phyloP scores from a whole-genome alignment of 768 basidiomycete species.

The Astraeus odoratus region DNA sequence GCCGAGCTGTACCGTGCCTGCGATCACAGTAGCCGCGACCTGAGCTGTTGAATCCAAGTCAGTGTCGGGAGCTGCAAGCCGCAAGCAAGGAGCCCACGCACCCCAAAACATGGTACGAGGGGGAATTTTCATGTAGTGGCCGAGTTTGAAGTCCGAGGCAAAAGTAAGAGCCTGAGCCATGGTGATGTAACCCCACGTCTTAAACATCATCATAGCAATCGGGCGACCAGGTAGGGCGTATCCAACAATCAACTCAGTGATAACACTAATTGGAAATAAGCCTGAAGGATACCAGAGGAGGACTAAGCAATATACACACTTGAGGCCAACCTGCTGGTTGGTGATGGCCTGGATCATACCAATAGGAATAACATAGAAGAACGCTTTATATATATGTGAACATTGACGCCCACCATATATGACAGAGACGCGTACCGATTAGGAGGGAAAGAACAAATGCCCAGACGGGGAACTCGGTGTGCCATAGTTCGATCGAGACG shows the following conservation, averaged over 20 bases:
- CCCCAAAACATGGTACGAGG: slow-evolving; percentile 64
- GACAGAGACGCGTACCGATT: slow-evolving; percentile 30
- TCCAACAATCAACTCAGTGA: slow-evolving; percentile 70
- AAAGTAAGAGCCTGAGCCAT: slow-evolving; percentile 63
- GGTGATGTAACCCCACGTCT: slow-evolving; percentile 63
- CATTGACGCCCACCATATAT: not conserved
- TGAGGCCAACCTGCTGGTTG: slow-evolving; percentile 65
- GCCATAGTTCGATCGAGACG: slow-evolving; percentile 58
- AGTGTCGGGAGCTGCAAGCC: not conserved
- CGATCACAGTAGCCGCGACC: slow-evolving; percentile 52
- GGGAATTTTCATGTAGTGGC: slow-evolving; percentile 67
- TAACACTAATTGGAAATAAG: slow-evolving; percentile 37
- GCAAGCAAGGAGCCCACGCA: not conserved
- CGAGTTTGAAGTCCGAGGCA: slow-evolving; percentile 72
- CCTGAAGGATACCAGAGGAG: not conserved
- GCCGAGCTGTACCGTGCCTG: slow-evolving; percentile 60
- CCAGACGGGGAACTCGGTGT: slow-evolving; percentile 42
- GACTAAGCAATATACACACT: slow-evolving; percentile 4
- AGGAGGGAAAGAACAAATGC: slow-evolving; percentile 35
- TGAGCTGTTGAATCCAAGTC: slow-evolving; percentile 27
- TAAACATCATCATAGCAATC: slow-evolving; percentile 76
- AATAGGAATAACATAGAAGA: slow-evolving; percentile 69
- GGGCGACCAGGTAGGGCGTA: slow-evolving; percentile 52
- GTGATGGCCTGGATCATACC: slow-evolving; percentile 76
- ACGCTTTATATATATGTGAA: slow-evolving; percentile 19